Base-by-base conservation (phyloP, 2,329 filamentous ascomycete species). In the Pseudogymnoascus sp. region DNA sequence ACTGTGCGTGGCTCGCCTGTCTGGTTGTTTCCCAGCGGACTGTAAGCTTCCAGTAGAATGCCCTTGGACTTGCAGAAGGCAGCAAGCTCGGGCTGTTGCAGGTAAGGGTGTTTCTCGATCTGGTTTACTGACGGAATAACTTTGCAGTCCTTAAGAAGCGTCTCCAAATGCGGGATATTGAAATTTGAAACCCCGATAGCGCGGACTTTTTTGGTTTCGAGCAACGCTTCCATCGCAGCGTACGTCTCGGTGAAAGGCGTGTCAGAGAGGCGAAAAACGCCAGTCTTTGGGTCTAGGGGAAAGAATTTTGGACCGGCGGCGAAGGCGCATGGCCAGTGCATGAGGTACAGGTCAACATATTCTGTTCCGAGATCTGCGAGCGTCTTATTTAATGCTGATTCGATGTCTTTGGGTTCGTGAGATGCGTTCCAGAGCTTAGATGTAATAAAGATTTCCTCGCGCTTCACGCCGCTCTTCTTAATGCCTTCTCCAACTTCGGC, bases 171-270 rank as follows among this genome's bases (percentile, higher is more conserved):
- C 5, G 66, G 65, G 62, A 70, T 69, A 6, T 73, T 73, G 76
- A 87, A 88, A 75, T 88, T 88, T 63, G 83, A 86, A 53, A 88
- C 78, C 59, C 86, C 85, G 61, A 88, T 85, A 65, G 83, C 76
- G 64, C 77, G 79, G 3, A 81, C 79, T 67, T 83, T 79, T 68
- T 81, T 80, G 1, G 78, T 76, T n/a, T 75, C 72, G 37, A 85
- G 77, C 25, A 87, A 69, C 66, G 79, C 77, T 72, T 84, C 81
- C 80, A 88, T 82, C 1, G 80, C 79, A 38, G 79, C 74, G 83
- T 84, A 88, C 61, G 84, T 87, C 62, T 78, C 72, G 49, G 76
- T 64, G 56, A 78, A 85, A 23, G 62, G 64, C 43, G 68, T 70
- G 42, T 68, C 61, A 8, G 62, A 64, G n/a, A 65, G 67, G 25